Evolutionary conservation across 192 early-diverging fungal species (phyloP), one percentile per base, ranked within the genome.

Genomic region (Podila verticillata): DNA sequence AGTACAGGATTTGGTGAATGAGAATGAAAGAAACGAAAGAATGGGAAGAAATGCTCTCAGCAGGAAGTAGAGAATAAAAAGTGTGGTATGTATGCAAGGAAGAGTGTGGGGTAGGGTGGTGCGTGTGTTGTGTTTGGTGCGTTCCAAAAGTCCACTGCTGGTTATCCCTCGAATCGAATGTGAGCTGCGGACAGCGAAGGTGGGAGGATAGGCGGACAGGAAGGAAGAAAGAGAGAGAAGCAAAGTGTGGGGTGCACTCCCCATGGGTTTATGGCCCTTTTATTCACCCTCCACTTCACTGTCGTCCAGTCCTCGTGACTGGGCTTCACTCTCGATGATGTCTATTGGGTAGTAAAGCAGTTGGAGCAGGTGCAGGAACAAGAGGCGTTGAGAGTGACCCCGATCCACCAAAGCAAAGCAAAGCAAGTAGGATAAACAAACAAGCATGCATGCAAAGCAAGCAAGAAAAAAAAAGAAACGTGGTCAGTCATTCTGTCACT

Each of bases 1-100:
- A 12, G 13, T 3, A 15, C 13, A 15, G 39, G 15, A 44, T 2
- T 15, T 22, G 13, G 3, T 31, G 65, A 49, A 49, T 49, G 65
- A 49, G 48, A 54, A 34, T 36, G 22, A 60, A 60, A 15, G 24
- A 47, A 47, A 26, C 20, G 39, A 34, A 60, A 26, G 54, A 31
- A 78, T 64, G 22, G 44, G 36, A 31, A 60, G 8, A n/a, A 6
- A 56, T 12, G 59, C 9, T n/a, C 24, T 22, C 44, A n/a, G 7
- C 49, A 77, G 36, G 59, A 32, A 56, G 35, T 48, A 47, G 36
- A 49, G 34, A 48, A 35, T 31, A 57, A 57, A 54, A 54, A 54
- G 24, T 24, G 51, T 54, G 39, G 39, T 44, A 44, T 44, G 39
- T 13, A 13, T 39, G 39, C 7, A 44, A 15, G 39, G 12, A 44